Base-by-base conservation (phyloP, 805 yeast genomes). In the Candida railenensis region DNA sequence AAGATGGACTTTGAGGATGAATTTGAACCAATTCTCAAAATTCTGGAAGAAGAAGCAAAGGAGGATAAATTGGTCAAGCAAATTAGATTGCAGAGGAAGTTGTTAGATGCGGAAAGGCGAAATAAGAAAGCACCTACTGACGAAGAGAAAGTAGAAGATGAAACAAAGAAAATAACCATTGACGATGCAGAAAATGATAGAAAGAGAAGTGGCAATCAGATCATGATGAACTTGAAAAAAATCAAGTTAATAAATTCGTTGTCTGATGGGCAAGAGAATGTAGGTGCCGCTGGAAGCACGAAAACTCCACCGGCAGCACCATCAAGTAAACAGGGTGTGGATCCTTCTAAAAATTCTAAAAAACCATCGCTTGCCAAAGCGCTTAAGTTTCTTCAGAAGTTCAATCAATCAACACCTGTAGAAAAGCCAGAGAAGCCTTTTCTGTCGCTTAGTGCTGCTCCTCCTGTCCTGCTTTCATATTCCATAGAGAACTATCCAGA, bases 11-110 rank as follows among this genome's bases (percentile, higher is more conserved):
- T 66, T 37, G 62, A 56, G 8, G 61, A 61, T 3, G 72, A 67
- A 47, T 68, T 68, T 42, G 49, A 41, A 15, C 57, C 69, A 7
- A 52, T 67, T n/a, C 63, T 56, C 44, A 45, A 48, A 21, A 47
- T 63, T 38, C 48, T 63, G 15, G 42, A 39, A 9, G 53, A 56
- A 4, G 64, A 60, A 37, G 41, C 54, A 19, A 43, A 46, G 32
- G 47, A 50, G 22, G 62, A 58, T 40, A 42, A 46, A 20, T 45
- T 63, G 42, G 39, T 61, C 8, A 50, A 51, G 50, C 50, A 53
- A 30, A 47, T 63, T 38, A 53, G 48, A 28, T 21, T 40, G 4
- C 48, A 48, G 44, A 43, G 47, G 18, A 47, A 52, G 19, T 30
- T 50, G 12, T 33, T 43, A 19, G 39, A 40, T 11, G 34, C 42